These are phyloP conservation scores for Pelargonium myrrhifolium DNA, from an alignment of 441 rosid species.

Conservation along the genomic window DNA sequence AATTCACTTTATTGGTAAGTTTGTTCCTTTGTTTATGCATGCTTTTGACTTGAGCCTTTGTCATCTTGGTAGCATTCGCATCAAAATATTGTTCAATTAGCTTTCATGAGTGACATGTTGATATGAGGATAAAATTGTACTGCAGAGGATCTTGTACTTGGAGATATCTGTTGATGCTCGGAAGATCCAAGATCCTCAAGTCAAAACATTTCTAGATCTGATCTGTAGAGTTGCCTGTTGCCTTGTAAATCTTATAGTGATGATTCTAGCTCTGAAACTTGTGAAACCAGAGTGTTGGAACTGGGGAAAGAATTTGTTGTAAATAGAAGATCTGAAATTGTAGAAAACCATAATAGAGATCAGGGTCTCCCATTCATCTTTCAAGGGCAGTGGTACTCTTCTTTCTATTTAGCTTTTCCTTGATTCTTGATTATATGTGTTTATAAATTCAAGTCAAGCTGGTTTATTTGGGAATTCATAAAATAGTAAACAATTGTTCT, in stretches of 20 bases:
- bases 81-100: not conserved
- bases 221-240: conserved; percentile 26
- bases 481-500: not conserved
- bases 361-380: conserved; percentile 30
- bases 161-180: conserved; percentile 28
- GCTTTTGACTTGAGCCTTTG: not conserved
- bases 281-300: conserved; percentile 20
- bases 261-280: conserved; percentile 19
- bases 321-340: conserved; percentile 28
- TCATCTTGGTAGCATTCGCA: not conserved
- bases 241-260: conserved; percentile 11
- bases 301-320: conserved; percentile 24
- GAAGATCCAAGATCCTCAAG: conserved; percentile 31
- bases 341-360: conserved; percentile 20
- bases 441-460: not conserved
- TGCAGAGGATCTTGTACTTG: conserved; percentile 38
- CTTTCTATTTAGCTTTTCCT: conserved; percentile 9
- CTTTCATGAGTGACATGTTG: not conserved
- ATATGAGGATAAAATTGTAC: conserved; percentile 14
- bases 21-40: conserved; percentile 11
- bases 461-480: not conserved
- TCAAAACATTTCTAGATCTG: conserved; percentile 17
- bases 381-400: conserved; percentile 36
- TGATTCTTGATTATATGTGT: not conserved
- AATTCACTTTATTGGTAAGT: conserved; percentile 44